Evolutionary conservation across 2,329 filamentous ascomycete species (phyloP).

Genomic region (Thelonectria discophora): DNA sequence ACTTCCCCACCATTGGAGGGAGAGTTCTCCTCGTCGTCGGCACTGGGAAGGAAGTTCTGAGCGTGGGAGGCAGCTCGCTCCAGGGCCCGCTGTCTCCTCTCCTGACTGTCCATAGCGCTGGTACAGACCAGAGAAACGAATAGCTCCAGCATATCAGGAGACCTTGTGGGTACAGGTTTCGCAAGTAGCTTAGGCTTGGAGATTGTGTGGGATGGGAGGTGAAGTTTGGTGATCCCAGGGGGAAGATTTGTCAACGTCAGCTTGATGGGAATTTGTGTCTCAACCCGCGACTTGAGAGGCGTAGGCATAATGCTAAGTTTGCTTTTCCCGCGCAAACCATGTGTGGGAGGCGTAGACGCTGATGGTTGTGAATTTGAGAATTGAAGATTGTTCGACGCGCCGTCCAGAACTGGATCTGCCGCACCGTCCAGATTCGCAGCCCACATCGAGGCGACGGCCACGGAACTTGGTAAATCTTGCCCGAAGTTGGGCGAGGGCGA

Average conservation of each 20-base stretch:
- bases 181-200: slow-evolving; percentile 92
- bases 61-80: slow-evolving; percentile 57
- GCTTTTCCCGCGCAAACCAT: slow-evolving; percentile 48
- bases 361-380: slow-evolving; percentile 47
- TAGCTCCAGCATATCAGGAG: slow-evolving; percentile 80
- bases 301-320: slow-evolving; percentile 71
- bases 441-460: slow-evolving; percentile 49
- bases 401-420: slow-evolving; percentile 34
- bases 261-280: slow-evolving; percentile 93
- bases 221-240: slow-evolving; percentile 78
- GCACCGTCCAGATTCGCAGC: slow-evolving; percentile 43
- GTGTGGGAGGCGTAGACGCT: slow-evolving; percentile 38
- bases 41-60: slow-evolving; percentile 48
- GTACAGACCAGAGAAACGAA: slow-evolving; percentile 88
- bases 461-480: slow-evolving; percentile 50
- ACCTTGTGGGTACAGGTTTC: slow-evolving; percentile 72
- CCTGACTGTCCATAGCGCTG: slow-evolving; percentile 83
- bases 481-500: slow-evolving; percentile 57
- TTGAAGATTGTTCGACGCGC: slow-evolving; percentile 37
- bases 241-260: slow-evolving; percentile 82
- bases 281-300: slow-evolving; percentile 86
- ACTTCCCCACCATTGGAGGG: slow-evolving; percentile 88
- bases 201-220: slow-evolving; percentile 89
- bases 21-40: slow-evolving; percentile 69
- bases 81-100: slow-evolving; percentile 74